Evolutionary conservation across 2,329 filamentous ascomycete species (phyloP).

Genomic region (Stromatinia cepivora): DNA sequence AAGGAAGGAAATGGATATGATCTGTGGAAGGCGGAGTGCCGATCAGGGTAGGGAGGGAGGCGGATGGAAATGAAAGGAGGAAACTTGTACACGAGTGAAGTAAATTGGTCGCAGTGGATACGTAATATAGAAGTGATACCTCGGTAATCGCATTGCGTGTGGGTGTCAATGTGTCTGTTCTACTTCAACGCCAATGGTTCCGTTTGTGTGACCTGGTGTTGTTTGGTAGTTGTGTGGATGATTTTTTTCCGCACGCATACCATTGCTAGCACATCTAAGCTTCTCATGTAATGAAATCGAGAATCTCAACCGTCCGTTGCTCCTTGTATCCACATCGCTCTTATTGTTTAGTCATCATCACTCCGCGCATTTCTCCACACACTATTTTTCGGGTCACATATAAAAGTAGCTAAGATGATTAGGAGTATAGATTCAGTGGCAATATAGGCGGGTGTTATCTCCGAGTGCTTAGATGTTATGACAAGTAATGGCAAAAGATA

Average conservation of each 20-base stretch:
- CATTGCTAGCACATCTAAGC: neutral
- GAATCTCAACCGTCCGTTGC: neutral
- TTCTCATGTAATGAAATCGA: neutral
- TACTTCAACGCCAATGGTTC: neutral
- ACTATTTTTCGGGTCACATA: too few relatives aligned
- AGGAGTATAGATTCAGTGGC: too few relatives aligned
- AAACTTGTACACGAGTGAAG: slow-evolving; percentile 19
- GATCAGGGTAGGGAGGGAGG: neutral
- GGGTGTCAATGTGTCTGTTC: neutral
- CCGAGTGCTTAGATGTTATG: too few relatives aligned
- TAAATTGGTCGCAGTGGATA: slow-evolving; percentile 9
- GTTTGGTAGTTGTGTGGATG: neutral
- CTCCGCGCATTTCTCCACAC: too few relatives aligned
- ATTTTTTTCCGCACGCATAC: neutral
- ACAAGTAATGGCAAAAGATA: too few relatives aligned
- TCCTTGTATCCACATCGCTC: too few relatives aligned
- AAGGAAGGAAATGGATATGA: slow-evolving; percentile 6
- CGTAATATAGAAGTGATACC: slow-evolving; percentile 23
- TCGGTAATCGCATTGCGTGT: neutral
- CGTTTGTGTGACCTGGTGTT: neutral
- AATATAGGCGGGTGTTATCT: too few relatives aligned
- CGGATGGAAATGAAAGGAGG: neutral
- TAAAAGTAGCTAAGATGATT: too few relatives aligned
- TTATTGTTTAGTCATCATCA: too few relatives aligned
- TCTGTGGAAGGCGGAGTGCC: neutral